Conservation (phyloP, 768 basidiomycete species). For the Auricularia sp. region DNA sequence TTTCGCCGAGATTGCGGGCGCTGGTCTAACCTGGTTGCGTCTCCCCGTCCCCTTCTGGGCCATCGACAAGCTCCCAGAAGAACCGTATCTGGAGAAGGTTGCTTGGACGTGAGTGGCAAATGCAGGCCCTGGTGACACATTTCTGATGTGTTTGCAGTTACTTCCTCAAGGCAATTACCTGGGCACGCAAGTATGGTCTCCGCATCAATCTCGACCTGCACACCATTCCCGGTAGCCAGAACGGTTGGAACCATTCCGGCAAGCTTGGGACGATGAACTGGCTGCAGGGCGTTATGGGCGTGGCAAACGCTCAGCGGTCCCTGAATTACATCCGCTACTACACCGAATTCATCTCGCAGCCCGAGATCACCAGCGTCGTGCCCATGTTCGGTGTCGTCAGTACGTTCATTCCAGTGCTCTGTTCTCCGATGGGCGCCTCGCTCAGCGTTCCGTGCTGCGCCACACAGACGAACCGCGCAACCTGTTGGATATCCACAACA, state of each 20-base stretch:
- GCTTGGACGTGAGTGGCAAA: conserved; percentile 55
- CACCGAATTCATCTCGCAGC: conserved; percentile 73
- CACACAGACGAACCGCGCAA: conserved; percentile 42
- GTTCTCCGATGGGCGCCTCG: no score
- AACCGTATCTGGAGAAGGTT: conserved; percentile 65
- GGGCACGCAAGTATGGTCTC: conserved; percentile 87
- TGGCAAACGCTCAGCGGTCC: conserved; percentile 75
- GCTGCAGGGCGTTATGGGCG: conserved; percentile 64
- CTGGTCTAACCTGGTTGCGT: conserved; percentile 77
- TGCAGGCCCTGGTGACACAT: not conserved
- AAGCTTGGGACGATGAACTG: conserved; percentile 51
- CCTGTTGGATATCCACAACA: conserved; percentile 41
- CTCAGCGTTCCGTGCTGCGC: no score
- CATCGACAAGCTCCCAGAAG: conserved; percentile 60
- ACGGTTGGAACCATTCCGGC: conserved; percentile 52
- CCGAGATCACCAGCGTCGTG: conserved; percentile 51
- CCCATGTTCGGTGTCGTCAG: conserved; percentile 24
- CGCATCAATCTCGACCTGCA: conserved; percentile 75
- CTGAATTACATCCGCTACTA: conserved; percentile 66
- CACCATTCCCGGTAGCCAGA: conserved; percentile 70
- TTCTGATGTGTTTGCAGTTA: conserved; percentile 33
- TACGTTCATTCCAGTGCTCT: not conserved
- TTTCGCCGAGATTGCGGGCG: conserved; percentile 79
- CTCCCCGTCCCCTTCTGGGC: conserved; percentile 82
- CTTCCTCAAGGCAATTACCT: conserved; percentile 61